These are phyloP conservation scores for Leucocoprinus sp. DNA, from an alignment of 768 basidiomycete species.

Conservation along the genomic window DNA sequence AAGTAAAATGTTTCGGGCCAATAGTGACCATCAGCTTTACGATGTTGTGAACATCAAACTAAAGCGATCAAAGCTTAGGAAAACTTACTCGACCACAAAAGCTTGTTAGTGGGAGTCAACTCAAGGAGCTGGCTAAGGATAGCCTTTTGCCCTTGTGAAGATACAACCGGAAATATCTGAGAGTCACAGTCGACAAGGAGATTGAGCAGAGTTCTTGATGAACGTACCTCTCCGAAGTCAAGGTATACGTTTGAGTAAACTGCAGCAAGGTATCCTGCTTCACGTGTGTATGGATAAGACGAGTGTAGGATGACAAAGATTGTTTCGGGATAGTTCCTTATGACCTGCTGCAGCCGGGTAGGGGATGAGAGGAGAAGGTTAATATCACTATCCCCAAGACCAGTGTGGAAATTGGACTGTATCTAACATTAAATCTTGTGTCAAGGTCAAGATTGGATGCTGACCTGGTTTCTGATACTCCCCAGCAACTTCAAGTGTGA, in stretches of 20 bases:
- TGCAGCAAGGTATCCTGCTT: constrained; percentile 69
- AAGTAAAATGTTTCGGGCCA: constrained; percentile 77
- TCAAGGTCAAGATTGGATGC: constrained; percentile 10
- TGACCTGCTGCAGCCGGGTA: constrained; percentile 58
- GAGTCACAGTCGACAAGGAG: background rate
- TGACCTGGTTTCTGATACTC: constrained; percentile 51
- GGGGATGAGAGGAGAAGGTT: constrained; percentile 50
- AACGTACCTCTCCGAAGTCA: constrained; percentile 63
- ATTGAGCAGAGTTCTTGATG: background rate
- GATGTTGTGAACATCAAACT: background rate
- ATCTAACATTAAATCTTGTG: background rate
- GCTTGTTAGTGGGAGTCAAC: constrained; percentile 67
- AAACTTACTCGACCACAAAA: constrained; percentile 72
- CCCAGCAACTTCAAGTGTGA: constrained; percentile 45
- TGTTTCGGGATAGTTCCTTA: constrained; percentile 52
- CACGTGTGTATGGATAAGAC: constrained; percentile 71
- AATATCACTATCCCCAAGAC: constrained; percentile 71
- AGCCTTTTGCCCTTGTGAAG: constrained; percentile 49
- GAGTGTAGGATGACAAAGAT: constrained; percentile 65
- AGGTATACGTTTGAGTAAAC: constrained; percentile 69
- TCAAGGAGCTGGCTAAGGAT: constrained; percentile 61
- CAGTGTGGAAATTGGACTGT: constrained; percentile 82
- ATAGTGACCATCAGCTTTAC: constrained; percentile 54
- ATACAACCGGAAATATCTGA: constrained; percentile 60
- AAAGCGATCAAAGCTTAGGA: background rate